Percentiles rank a stretch among this genome's conserved stretches.
phyloP scores from a whole-genome alignment of 768 basidiomycete genomes.

The Rhizopogon rudus region DNA sequence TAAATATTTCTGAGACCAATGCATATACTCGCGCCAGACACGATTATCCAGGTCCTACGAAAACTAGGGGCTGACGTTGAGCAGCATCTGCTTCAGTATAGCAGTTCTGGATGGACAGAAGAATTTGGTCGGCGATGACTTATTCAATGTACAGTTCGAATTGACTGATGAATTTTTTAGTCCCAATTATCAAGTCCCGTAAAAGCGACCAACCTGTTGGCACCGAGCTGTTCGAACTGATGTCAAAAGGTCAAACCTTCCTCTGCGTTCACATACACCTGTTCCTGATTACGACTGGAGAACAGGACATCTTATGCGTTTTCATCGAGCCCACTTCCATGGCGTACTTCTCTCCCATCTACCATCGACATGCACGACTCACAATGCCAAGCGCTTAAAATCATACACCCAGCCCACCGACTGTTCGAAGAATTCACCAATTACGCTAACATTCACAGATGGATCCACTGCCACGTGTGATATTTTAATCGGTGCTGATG shows the following conservation, averaged over 20 bases:
- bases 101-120: constrained; percentile 16
- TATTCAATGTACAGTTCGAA: background rate
- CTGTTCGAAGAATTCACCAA: constrained; percentile 15
- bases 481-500: constrained; percentile 64
- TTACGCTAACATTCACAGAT: constrained; percentile 56
- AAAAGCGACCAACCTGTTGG: constrained; percentile 59
- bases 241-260: constrained; percentile 46
- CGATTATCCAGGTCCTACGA: constrained; percentile 13
- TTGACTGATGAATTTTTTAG: constrained; percentile 26
- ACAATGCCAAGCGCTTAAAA: constrained; percentile 54
- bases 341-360: constrained; percentile 47
- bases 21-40: background rate
- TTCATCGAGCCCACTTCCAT: constrained; percentile 71
- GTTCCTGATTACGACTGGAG: background rate
- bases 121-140: constrained; percentile 12
- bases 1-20: background rate
- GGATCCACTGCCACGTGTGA: constrained; percentile 57
- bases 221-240: constrained; percentile 44
- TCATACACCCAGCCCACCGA: constrained; percentile 42
- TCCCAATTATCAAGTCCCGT: constrained; percentile 47
- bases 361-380: constrained; percentile 38
- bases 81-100: constrained; percentile 11
- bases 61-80: constrained; percentile 16
- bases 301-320: constrained; percentile 42
- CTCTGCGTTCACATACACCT: background rate